Evolutionary conservation across 2,329 filamentous ascomycete genomes (phyloP).

Genomic region (Aspergillus sp.): DNA sequence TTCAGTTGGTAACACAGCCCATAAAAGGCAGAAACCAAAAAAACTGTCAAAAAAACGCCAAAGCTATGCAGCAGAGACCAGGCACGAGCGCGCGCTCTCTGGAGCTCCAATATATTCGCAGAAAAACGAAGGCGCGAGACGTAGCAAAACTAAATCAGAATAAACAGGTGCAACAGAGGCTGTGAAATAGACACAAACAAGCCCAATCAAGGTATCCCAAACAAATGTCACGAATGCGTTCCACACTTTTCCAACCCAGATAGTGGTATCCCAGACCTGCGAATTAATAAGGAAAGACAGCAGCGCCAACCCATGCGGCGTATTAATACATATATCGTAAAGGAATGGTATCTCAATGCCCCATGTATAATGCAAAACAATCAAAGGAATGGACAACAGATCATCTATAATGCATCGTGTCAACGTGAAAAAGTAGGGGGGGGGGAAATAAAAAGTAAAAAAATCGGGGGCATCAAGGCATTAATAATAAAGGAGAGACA

Average conservation of each 20-base stretch:
- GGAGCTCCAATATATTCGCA: not conserved
- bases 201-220: slow-evolving; percentile 8
- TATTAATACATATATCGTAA: slow-evolving; percentile 36
- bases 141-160: not conserved
- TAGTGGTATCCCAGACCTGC: slow-evolving; percentile 28
- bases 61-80: slow-evolving; percentile 12
- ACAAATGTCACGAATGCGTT: slow-evolving; percentile 7
- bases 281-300: slow-evolving; percentile 38
- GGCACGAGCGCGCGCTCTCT: not conserved
- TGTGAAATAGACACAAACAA: not conserved
- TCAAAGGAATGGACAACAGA: slow-evolving; percentile 34
- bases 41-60: slow-evolving; percentile 7
- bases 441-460: not conserved
- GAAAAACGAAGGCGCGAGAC: not conserved
- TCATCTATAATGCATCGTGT: slow-evolving; percentile 32
- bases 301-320: slow-evolving; percentile 37
- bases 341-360: slow-evolving; percentile 37
- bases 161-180: not conserved
- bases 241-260: slow-evolving; percentile 20
- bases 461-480: slow-evolving; percentile 32
- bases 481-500: slow-evolving; percentile 35
- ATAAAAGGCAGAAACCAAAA: not conserved
- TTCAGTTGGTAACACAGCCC: not conserved
- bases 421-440: slow-evolving; percentile 19
- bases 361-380: slow-evolving; percentile 27